phyloP scores from a whole-genome alignment of 768 basidiomycete species.

The Holtermannia corniformis region DNA sequence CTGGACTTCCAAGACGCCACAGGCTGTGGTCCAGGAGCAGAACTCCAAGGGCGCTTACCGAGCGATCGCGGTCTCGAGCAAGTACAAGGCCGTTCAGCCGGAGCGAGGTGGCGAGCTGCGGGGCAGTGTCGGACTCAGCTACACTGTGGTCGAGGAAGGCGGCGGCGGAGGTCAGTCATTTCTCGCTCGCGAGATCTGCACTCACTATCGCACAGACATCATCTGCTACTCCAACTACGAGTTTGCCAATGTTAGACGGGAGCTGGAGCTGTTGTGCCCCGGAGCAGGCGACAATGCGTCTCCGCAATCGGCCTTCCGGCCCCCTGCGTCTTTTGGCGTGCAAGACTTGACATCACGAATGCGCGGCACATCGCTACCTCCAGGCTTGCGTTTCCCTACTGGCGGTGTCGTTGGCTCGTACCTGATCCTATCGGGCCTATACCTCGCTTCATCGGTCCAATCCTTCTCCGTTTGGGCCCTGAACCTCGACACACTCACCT shows the following conservation, averaged over 20 bases:
- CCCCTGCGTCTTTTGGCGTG: slow-evolving; percentile 55
- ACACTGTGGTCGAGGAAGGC: slow-evolving; percentile 47
- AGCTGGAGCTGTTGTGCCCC: slow-evolving; percentile 86
- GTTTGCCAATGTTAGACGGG: slow-evolving; percentile 74
- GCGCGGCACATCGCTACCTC: slow-evolving; percentile 67
- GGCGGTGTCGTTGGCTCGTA: slow-evolving; percentile 76
- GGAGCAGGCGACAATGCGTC: no score
- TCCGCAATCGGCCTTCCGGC: slow-evolving; percentile 42
- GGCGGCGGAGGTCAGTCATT: slow-evolving; percentile 25
- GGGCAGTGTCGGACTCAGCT: slow-evolving; percentile 52
- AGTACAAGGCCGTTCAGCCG: slow-evolving; percentile 58
- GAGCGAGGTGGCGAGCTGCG: slow-evolving; percentile 51
- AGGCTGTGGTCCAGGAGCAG: slow-evolving; percentile 69
- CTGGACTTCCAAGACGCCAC: slow-evolving; percentile 55
- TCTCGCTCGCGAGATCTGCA: slow-evolving; percentile 52
- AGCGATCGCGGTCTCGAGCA: slow-evolving; percentile 74
- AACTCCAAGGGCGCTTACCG: slow-evolving; percentile 89
- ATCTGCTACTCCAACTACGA: slow-evolving; percentile 95
- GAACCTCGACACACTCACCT: slow-evolving; percentile 50
- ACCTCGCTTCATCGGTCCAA: slow-evolving; percentile 86
- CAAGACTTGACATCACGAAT: slow-evolving; percentile 71
- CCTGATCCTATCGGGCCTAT: slow-evolving; percentile 89
- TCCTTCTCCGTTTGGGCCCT: slow-evolving; percentile 96
- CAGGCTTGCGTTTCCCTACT: slow-evolving; percentile 90
- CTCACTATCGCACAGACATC: slow-evolving; percentile 71